These are phyloP conservation scores for Lachancea thermotolerans DNA, from an alignment of 805 yeast species.

Conservation along the genomic window DNA sequence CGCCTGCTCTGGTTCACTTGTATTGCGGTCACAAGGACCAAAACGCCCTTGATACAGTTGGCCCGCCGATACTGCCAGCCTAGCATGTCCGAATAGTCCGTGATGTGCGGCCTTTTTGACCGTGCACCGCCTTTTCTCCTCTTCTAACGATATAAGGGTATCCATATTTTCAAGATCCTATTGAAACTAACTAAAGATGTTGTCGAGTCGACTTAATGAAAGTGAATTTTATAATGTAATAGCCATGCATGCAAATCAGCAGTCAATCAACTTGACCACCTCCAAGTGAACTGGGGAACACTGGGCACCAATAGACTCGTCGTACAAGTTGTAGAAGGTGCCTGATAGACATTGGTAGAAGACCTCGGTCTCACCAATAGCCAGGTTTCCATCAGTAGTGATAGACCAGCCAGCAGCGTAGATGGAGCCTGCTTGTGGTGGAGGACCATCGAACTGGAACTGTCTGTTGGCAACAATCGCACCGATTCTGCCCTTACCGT, in stretches of 20 bases:
- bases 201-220: neutral
- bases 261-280: conserved; percentile 43
- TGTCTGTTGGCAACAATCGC: conserved; percentile 69
- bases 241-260: conserved; percentile 29
- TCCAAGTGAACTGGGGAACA: conserved; percentile 50
- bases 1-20: neutral
- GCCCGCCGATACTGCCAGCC: too few relatives aligned
- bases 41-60: neutral
- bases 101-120: too few relatives aligned
- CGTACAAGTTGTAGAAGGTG: conserved; percentile 60
- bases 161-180: neutral
- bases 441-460: conserved; percentile 73
- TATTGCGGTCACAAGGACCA: neutral
- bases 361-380: conserved; percentile 48
- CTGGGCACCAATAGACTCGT: conserved; percentile 45
- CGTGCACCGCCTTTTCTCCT: too few relatives aligned
- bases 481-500: conserved; percentile 56
- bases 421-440: conserved; percentile 66
- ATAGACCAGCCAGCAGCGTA: conserved; percentile 61
- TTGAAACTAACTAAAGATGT: neutral
- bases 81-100: too few relatives aligned
- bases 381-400: conserved; percentile 48
- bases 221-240: neutral
- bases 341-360: conserved; percentile 66
- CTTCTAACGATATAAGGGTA: neutral